Evolutionary conservation across 2,329 filamentous ascomycete species (phyloP), one percentile per base, ranked within the genome.

Genomic region (Colletotrichum sublineola): DNA sequence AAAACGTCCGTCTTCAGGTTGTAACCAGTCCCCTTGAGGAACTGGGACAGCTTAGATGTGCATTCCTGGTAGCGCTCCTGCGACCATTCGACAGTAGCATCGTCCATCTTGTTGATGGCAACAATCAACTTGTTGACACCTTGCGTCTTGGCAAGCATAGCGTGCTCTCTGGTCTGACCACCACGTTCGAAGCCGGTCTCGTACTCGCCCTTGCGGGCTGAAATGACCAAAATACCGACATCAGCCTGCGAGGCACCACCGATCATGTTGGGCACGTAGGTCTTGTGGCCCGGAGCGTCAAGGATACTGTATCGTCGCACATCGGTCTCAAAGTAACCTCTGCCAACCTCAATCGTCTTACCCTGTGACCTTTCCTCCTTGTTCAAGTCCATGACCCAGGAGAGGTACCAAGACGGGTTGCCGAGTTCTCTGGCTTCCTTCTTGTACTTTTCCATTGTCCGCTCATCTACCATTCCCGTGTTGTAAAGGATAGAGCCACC

Each of bases 31-130:
- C 91, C 93, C 86, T 97, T 97, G 74, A 99, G 85, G 87, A 97
- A 98, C 76, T 92, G 89, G 20, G 91, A 83, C 62, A 99, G 90
- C 86, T 98, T 99, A 76, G 91, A 91, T 4, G 91, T 95, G 83
- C 96, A 99, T 84, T 99, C 96, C 79, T 94, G 92, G 86, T 94
- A 99, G 68, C 96, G 92, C 52, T 94, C 93, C 78, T 98, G 91
- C 67, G 93, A 96, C 97, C 97, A 99, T 79, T 97, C 90, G 63
- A 99, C 97, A 3, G 96, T 99, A 14, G 92, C 87, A 81, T 99
- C 96, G 80, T 99, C 96, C 97, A 99, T 99, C 88, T 99, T 99
- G 90, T 99, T 99, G 81, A 98, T 95, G 65, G 89, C 96, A 40
- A 99, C 92, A 57, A 98, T 88, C 68, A 99, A 89, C 85, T 98